Conservation (phyloP, 345 rosid species). For the Camelina sativa region DNA sequence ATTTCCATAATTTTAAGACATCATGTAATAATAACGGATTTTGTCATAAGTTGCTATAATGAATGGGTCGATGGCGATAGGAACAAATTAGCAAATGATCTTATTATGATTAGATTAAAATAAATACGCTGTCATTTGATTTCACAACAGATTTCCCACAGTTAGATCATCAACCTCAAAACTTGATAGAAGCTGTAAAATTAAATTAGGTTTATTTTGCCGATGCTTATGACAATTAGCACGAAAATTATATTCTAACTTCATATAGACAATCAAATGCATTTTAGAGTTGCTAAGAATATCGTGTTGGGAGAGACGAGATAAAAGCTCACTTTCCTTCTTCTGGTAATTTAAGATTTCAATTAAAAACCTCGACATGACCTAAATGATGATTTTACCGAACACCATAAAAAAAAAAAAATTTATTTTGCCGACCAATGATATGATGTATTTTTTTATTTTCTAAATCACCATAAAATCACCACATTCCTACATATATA, state of each 20-base stretch:
- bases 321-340: neutral
- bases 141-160: neutral
- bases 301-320: neutral
- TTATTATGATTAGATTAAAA: neutral
- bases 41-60: neutral
- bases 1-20: slow-evolving; percentile 7
- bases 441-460: too few relatives aligned
- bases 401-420: too few relatives aligned
- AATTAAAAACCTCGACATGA: too few relatives aligned
- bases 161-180: neutral
- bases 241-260: neutral
- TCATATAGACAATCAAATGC: neutral
- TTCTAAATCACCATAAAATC: too few relatives aligned
- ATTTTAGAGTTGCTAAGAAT: too few relatives aligned
- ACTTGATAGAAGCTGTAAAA: neutral
- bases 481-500: neutral
- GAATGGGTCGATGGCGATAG: neutral
- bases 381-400: too few relatives aligned
- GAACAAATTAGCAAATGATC: neutral
- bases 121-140: slow-evolving; percentile 11
- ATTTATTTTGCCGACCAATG: too few relatives aligned
- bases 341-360: neutral
- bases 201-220: neutral
- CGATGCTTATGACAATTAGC: neutral
- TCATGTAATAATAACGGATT: neutral